A percentile compares a stretch with the other conserved stretches of the same genome.
Conservation (phyloP, 495 filamentous ascomycete genomes). For the Sporormia fimetaria region DNA sequence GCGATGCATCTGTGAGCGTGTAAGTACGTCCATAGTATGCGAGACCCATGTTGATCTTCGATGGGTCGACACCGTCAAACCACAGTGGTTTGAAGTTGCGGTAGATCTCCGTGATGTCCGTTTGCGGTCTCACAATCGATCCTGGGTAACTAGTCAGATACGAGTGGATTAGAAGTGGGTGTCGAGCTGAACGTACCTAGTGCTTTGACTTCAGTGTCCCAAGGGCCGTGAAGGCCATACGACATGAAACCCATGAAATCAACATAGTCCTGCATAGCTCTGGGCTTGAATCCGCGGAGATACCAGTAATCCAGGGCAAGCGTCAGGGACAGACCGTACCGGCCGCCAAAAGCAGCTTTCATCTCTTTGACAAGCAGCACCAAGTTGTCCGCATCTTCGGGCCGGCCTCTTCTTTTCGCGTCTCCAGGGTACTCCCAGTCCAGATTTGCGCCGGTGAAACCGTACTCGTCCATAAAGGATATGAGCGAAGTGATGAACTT, state of each 20-base stretch:
- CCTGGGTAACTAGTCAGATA: no score
- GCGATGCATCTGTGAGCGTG: constrained; percentile 31
- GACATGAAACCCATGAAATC: constrained; percentile 44
- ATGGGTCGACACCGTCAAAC: constrained; percentile 30
- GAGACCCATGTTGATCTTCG: constrained; percentile 35
- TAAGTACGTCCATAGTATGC: constrained; percentile 37
- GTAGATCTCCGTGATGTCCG: constrained; percentile 35
- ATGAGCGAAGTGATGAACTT: constrained; percentile 37
- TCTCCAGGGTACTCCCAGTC: constrained; percentile 48
- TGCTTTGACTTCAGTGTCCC: constrained; percentile 24
- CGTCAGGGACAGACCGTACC: constrained; percentile 35
- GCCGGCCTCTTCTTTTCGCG: constrained; percentile 31
- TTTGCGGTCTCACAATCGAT: constrained; percentile 29
- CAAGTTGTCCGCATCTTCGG: constrained; percentile 36
- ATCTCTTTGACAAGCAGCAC: constrained; percentile 37
- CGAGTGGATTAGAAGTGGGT: no score
- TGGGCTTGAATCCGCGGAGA: constrained; percentile 36
- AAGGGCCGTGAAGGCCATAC: constrained; percentile 38
- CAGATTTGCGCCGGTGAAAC: constrained; percentile 46
- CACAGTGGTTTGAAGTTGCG: constrained; percentile 31
- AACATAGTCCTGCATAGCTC: constrained; percentile 34
- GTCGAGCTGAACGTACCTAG: no score
- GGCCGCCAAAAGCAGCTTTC: constrained; percentile 28
- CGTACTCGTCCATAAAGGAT: constrained; percentile 37
- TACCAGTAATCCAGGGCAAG: constrained; percentile 35